Evolutionary conservation across 2,329 filamentous ascomycete species (phyloP).

Genomic region (Paracoccidioides brasiliensis): DNA sequence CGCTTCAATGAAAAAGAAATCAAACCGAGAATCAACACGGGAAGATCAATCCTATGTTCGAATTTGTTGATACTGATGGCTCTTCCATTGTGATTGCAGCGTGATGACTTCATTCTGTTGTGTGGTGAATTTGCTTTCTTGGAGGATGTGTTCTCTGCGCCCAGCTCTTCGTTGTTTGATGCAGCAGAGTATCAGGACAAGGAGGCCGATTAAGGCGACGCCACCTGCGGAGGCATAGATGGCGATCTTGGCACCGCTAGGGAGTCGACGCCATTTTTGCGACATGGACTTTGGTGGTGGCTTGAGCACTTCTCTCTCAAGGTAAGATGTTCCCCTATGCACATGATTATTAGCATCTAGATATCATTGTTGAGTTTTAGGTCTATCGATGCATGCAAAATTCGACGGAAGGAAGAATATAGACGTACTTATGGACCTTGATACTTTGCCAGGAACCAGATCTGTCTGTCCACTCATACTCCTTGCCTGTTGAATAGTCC

Average conservation of each 20-base stretch:
- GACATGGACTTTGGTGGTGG: conserved; percentile 22
- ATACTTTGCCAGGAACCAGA: conserved; percentile 47
- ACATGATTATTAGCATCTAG: conserved; percentile 4
- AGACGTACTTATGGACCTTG: conserved; percentile 47
- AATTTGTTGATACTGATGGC: conserved; percentile 19
- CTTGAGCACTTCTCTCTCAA: conserved; percentile 30
- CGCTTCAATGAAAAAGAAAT: conserved; percentile 1
- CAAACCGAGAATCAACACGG: background rate
- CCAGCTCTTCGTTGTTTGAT: conserved; percentile 38
- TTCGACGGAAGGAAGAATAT: no score
- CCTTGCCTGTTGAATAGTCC: conserved; percentile 46
- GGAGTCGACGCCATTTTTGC: conserved; percentile 34
- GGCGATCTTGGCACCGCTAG: conserved; percentile 36
- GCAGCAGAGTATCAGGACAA: conserved; percentile 34
- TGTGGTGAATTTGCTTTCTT: conserved; percentile 34
- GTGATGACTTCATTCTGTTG: conserved; percentile 28
- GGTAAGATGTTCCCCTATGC: conserved; percentile 52
- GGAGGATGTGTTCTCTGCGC: conserved; percentile 35
- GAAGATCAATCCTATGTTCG: background rate
- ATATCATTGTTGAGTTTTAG: no score
- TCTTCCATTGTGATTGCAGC: conserved; percentile 27
- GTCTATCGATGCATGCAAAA: no score
- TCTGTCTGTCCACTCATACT: conserved; percentile 52
- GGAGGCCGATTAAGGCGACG: conserved; percentile 21
- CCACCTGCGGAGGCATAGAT: conserved; percentile 30